Conservation (phyloP, 169 alveolate species). For the Babesia sp. region DNA sequence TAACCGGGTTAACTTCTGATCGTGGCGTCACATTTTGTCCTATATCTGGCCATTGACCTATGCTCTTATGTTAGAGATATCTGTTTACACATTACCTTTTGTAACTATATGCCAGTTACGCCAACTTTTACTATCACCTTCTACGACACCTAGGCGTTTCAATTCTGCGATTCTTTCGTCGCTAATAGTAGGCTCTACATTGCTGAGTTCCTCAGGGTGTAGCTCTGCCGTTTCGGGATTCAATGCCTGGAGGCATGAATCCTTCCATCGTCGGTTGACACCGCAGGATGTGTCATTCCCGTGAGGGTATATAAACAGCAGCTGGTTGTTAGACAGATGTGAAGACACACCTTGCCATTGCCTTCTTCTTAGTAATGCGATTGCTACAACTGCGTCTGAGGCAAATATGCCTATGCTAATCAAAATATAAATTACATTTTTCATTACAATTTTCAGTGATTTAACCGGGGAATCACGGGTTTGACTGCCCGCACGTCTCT, state of each 20-base stretch:
- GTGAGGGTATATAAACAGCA: neutral
- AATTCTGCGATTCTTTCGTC: conserved; percentile 40
- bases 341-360: neutral
- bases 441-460: conserved; percentile 30
- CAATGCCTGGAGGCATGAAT: conserved; percentile 12
- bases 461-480: neutral
- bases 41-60: conserved; percentile 69
- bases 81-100: conserved; percentile 59
- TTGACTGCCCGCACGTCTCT: neutral
- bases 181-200: conserved; percentile 37
- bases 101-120: conserved; percentile 74
- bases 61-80: neutral
- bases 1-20: conserved; percentile 33
- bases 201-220: conserved; percentile 50
- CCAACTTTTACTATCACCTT: conserved; percentile 75
- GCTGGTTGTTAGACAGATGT: neutral
- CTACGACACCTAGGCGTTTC: conserved; percentile 70
- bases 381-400: neutral
- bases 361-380: conserved; percentile 12
- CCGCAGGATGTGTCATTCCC: neutral
- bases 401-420: neutral
- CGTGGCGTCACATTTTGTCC: conserved; percentile 54
- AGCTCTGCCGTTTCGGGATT: conserved; percentile 62
- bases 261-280: neutral
- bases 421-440: conserved; percentile 30